These are phyloP conservation scores for Dillenia turbinata DNA, from an alignment of 164 flowering plant species.

Conservation along the genomic window DNA sequence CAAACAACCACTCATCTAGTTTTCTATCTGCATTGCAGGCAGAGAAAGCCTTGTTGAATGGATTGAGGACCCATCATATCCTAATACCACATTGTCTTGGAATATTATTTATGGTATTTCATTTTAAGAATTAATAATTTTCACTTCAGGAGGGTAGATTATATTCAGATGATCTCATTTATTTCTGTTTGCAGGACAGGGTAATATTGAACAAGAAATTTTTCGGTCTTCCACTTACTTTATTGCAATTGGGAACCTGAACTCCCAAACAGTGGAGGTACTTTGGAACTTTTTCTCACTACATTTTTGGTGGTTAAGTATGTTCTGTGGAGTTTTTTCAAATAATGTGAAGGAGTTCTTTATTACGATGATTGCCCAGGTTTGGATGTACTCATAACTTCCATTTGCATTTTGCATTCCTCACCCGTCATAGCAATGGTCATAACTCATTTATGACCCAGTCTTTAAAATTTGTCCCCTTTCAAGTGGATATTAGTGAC, in stretches of 20 bases:
- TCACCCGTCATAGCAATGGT: too few species aligned
- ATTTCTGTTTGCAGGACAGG: constrained; percentile 45
- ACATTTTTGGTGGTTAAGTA: neutral
- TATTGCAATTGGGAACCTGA: constrained; percentile 62
- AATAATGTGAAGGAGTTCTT: neutral
- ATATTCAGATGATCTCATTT: too few species aligned
- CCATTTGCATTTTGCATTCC: too few species aligned
- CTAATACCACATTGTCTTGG: constrained; percentile 69
- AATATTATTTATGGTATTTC: constrained; percentile 56
- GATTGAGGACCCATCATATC: constrained; percentile 67
- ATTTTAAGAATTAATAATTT: too few species aligned
- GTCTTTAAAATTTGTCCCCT: too few species aligned
- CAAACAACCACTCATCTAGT: too few species aligned
- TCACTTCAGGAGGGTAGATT: too few species aligned
- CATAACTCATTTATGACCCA: too few species aligned
- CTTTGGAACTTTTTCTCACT: constrained; percentile 2
- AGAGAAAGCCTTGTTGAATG: constrained; percentile 58
- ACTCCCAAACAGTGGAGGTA: constrained; percentile 54
- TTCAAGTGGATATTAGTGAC: too few species aligned
- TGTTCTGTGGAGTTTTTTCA: constrained; percentile 1
- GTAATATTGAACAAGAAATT: constrained; percentile 48
- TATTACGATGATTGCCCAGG: too few species aligned
- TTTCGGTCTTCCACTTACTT: constrained; percentile 42
- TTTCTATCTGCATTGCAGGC: constrained; percentile 35
- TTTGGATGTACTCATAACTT: too few species aligned